phyloP scores from a whole-genome alignment of 805 yeast species.

The Jamesozyma lodderae region DNA sequence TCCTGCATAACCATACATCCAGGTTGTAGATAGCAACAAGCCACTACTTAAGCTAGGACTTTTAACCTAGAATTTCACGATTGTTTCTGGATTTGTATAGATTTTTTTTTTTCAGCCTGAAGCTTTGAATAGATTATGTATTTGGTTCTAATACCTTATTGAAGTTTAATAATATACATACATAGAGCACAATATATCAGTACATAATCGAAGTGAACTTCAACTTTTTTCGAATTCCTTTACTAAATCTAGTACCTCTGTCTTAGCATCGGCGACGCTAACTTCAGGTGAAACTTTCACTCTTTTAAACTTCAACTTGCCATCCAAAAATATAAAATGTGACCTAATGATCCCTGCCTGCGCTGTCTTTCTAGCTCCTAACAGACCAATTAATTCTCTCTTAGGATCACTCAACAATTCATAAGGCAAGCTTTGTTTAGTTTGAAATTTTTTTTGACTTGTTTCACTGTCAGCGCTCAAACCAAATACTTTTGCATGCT shows the following conservation, averaged over 20 bases:
- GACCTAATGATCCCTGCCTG: constrained; percentile 67
- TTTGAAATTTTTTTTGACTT: constrained; percentile 67
- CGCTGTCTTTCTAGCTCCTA: constrained; percentile 81
- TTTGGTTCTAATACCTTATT: too few species aligned
- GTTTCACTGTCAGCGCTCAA: constrained; percentile 73
- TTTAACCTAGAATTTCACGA: too few species aligned
- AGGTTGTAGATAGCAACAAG: too few species aligned
- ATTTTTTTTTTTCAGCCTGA: too few species aligned
- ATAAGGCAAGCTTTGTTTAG: constrained; percentile 65
- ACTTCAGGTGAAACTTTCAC: constrained; percentile 42
- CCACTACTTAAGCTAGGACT: too few species aligned
- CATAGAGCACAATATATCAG: too few species aligned
- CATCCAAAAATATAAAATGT: constrained; percentile 85
- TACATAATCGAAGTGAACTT: too few species aligned
- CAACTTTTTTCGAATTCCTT: constrained; percentile 14
- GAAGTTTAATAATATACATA: too few species aligned
- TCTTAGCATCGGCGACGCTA: constrained; percentile 52
- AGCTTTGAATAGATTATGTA: too few species aligned
- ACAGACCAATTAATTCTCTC: constrained; percentile 52
- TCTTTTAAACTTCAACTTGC: constrained; percentile 42
- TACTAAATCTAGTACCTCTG: constrained; percentile 41
- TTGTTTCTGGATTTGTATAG: too few species aligned
- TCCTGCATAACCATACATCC: too few species aligned
- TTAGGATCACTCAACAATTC: constrained; percentile 70
- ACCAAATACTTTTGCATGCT: constrained; percentile 56